Base-by-base conservation (phyloP, 345 rosid genomes). In the Salix caprea region DNA sequence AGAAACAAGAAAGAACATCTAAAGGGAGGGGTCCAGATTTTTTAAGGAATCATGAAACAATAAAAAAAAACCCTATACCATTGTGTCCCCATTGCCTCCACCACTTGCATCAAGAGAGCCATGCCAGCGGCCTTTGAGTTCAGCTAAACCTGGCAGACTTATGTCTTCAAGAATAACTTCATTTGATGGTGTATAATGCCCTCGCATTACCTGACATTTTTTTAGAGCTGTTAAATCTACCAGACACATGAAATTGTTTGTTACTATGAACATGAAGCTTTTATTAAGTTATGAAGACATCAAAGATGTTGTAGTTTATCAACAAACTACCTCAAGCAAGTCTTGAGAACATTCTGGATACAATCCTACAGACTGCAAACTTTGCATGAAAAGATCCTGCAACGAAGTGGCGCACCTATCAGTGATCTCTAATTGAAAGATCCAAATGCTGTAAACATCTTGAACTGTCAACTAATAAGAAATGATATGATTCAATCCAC, bases 21-120 rank as follows among this genome's bases (percentile, higher is more conserved):
- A 21, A 24, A 8, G 9, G 18, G 16, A 69, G 46, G 61, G 37
- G 21, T 15, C 9, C 65, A 30, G 24, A 30, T 69, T 67, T 46
- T 62, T 69, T 26, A 73, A 56, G 69, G 42, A 19, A 40, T 68
- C 23, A 39, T 71, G 77, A 54, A 65, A 26, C 28, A 26, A 67
- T 18, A 61, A 40, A 77, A 83, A 68, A 77, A 83, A 68, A 83
- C 65, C 75, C 40, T 30, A 65, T 86, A 96, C 99, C 94, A 89
- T 88, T 42, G 98, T 96, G 83, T 96, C 99, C 64, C 99, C 99
- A 80, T 96, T 93, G 89, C 97, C 99, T 86, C 99, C 99, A 76
- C 99, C 99, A 80, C 96, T 93, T 72, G 99, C 98, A 84, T 91
- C 99, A 75, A 96, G 87, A 70, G 98, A 96, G 77, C 97, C 97